A percentile compares a stretch with the other conserved stretches of the same genome.
Conservation (phyloP, 148 eudicot species). For the Nepenthes gracilis region DNA sequence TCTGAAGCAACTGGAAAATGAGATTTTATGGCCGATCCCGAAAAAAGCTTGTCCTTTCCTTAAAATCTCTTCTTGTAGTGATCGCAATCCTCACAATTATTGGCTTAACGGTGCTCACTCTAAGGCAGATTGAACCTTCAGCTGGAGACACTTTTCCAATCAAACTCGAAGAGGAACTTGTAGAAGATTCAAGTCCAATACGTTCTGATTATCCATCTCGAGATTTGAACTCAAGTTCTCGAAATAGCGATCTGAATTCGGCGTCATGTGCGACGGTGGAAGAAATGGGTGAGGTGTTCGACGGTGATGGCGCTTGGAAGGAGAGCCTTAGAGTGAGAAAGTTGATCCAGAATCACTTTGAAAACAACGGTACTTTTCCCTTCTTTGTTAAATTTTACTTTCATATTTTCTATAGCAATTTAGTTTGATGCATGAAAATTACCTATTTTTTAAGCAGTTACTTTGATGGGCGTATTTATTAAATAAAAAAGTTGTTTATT, state of each 20-base stretch:
- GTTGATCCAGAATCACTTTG: slow-evolving; percentile 47
- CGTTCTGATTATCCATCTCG: slow-evolving; percentile 5
- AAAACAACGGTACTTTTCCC: slow-evolving; percentile 33
- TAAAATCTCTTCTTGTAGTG: slow-evolving; percentile 18
- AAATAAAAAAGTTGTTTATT: too few relatives aligned
- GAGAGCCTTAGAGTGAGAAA: slow-evolving; percentile 39
- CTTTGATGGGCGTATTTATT: not conserved
- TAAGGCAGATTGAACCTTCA: slow-evolving; percentile 40
- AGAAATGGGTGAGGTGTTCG: slow-evolving; percentile 56
- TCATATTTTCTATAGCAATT: not conserved
- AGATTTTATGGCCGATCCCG: slow-evolving; percentile 14
- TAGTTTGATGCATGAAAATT: not conserved
- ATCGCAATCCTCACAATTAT: slow-evolving; percentile 24
- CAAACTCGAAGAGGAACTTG: slow-evolving; percentile 1
- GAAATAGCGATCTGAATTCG: slow-evolving; percentile 3
- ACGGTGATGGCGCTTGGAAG: slow-evolving; percentile 25
- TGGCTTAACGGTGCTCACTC: slow-evolving; percentile 35
- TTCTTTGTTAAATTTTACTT: not conserved
- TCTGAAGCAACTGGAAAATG: slow-evolving; percentile 9
- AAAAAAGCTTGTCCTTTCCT: slow-evolving; percentile 18
- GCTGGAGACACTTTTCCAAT: slow-evolving; percentile 12
- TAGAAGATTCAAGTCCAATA: slow-evolving; percentile 13
- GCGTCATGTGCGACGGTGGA: slow-evolving; percentile 67
- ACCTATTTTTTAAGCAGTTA: not conserved
- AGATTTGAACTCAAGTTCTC: slow-evolving; percentile 4